A percentile compares a stretch with the other conserved stretches of the same genome.
phyloP scores from a whole-genome alignment of 352 stramenopile genomes.

The Saprolegnia diclina region DNA sequence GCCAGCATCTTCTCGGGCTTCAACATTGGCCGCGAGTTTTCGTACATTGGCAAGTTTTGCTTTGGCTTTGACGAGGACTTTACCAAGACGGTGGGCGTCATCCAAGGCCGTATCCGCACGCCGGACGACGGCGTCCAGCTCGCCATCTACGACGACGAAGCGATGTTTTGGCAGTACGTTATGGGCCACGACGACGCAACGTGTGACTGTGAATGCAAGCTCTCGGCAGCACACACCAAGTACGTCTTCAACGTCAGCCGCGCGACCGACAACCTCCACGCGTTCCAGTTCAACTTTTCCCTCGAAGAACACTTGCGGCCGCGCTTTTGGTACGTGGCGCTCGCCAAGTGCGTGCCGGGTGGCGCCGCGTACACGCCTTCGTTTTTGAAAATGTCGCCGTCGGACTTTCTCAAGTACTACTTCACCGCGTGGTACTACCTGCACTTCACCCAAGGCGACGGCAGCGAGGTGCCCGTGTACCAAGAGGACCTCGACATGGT shows the following conservation, averaged over 20 bases:
- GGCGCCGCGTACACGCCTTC: slow-evolving; percentile 54
- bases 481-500: slow-evolving; percentile 51
- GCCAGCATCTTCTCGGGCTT: slow-evolving; percentile 55
- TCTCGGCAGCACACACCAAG: slow-evolving; percentile 61
- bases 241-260: slow-evolving; percentile 49
- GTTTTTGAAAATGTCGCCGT: slow-evolving; percentile 60
- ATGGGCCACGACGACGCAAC: slow-evolving; percentile 39
- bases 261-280: slow-evolving; percentile 39
- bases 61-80: slow-evolving; percentile 34
- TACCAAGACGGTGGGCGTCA: slow-evolving; percentile 37
- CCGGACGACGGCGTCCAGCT: slow-evolving; percentile 56
- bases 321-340: slow-evolving; percentile 44
- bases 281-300: slow-evolving; percentile 56
- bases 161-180: slow-evolving; percentile 72
- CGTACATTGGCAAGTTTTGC: slow-evolving; percentile 80
- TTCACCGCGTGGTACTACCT: slow-evolving; percentile 74
- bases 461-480: slow-evolving; percentile 60
- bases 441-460: slow-evolving; percentile 66
- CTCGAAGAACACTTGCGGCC: slow-evolving; percentile 32
- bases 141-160: slow-evolving; percentile 75
- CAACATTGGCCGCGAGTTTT: slow-evolving; percentile 59
- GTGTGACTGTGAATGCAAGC: slow-evolving; percentile 70
- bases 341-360: slow-evolving; percentile 61
- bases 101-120: slow-evolving; percentile 56
- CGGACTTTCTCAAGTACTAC: slow-evolving; percentile 68